Evolutionary conservation across 768 basidiomycete genomes (phyloP).

Genomic region (Mycena albidolilacea): DNA sequence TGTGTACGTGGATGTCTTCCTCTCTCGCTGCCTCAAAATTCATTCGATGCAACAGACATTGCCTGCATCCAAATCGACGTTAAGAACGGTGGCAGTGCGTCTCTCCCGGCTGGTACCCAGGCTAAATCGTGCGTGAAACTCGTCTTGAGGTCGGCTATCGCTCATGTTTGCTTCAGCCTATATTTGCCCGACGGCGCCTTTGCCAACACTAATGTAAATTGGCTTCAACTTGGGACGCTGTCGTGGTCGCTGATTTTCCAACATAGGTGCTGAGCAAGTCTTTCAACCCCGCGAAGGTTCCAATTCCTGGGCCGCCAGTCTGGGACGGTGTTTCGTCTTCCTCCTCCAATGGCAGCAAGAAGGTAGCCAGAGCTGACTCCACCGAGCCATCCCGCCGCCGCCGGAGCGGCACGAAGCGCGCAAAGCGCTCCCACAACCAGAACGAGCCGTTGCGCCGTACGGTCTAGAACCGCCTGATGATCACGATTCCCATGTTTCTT

Average conservation of each 20-base stretch:
- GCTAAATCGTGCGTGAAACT: constrained; percentile 35
- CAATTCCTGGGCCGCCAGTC: constrained; percentile 33
- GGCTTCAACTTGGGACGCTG: too few relatives aligned
- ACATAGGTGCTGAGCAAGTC: constrained; percentile 29
- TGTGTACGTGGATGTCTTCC: constrained; percentile 30
- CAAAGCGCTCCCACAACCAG: constrained; percentile 20
- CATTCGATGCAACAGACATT: constrained; percentile 32
- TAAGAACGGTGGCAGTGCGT: constrained; percentile 32
- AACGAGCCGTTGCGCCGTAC: constrained; percentile 15
- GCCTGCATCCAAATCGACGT: constrained; percentile 43
- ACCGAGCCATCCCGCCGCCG: not conserved
- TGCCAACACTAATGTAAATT: constrained; percentile 39
- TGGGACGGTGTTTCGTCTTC: constrained; percentile 35
- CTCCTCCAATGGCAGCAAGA: not conserved
- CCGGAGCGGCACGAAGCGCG: not conserved
- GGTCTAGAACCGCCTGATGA: constrained; percentile 15
- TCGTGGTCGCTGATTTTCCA: not conserved
- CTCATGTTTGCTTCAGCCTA: constrained; percentile 21
- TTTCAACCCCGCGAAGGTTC: constrained; percentile 30
- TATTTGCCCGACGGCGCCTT: constrained; percentile 37
- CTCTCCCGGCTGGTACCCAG: constrained; percentile 39
- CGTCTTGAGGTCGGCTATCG: not conserved
- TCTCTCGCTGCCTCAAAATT: not conserved
- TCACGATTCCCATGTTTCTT: not conserved
- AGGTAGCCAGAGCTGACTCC: not conserved